Evolutionary conservation across 441 rosid species (phyloP).

Genomic region (Gossypium davidsonii): DNA sequence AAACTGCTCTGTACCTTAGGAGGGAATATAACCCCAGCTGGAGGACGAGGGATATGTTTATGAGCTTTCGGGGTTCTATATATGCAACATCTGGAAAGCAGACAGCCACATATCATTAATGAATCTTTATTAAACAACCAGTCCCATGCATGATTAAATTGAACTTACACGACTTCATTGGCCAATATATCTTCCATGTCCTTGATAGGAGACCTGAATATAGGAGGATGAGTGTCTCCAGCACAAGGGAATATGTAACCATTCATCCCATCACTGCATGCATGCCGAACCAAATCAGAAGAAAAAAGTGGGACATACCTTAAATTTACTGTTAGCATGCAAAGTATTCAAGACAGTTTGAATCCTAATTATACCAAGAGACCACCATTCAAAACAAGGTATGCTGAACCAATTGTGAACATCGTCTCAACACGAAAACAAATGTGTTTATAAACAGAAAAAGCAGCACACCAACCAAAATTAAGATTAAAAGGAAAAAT

Average conservation of each 20-base stretch:
- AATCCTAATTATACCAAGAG: background rate
- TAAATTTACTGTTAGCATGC: background rate
- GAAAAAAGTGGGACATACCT: constrained; percentile 11
- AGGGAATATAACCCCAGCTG: constrained; percentile 61
- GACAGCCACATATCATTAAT: background rate
- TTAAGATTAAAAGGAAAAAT: background rate
- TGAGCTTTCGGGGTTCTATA: constrained; percentile 73
- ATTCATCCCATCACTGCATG: constrained; percentile 89
- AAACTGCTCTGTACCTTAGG: constrained; percentile 43
- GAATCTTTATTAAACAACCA: background rate
- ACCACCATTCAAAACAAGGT: background rate
- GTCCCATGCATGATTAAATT: constrained; percentile 1
- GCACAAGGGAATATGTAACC: constrained; percentile 76
- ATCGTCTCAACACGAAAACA: background rate
- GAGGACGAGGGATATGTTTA: constrained; percentile 52
- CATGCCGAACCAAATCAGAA: constrained; percentile 39
- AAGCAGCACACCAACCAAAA: background rate
- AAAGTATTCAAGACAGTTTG: constrained; percentile 6
- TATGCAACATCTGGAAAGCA: constrained; percentile 60
- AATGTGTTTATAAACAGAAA: background rate
- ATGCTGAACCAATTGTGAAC: background rate
- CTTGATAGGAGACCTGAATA: constrained; percentile 68
- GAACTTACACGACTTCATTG: constrained; percentile 75
- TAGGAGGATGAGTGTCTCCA: constrained; percentile 70
- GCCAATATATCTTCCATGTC: constrained; percentile 79